Evolutionary conservation across 768 basidiomycete genomes (phyloP).

Genomic region (Serendipita sp.): DNA sequence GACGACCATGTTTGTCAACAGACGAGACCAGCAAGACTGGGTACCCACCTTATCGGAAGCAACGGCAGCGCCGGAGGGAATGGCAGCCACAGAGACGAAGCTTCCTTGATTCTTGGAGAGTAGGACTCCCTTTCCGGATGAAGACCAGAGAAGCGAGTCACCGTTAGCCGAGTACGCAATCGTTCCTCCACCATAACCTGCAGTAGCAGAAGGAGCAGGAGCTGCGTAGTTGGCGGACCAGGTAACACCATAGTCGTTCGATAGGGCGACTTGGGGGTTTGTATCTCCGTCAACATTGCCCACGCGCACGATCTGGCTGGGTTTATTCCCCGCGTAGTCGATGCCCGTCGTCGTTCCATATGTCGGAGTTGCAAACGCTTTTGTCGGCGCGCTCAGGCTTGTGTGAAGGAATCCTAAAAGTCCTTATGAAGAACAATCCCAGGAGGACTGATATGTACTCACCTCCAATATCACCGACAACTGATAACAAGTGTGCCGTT

Average conservation of each 20-base stretch:
- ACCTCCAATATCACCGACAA: conserved; percentile 40
- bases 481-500: conserved; percentile 35
- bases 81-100: conserved; percentile 34
- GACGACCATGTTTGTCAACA: background rate
- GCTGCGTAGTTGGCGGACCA: conserved; percentile 23
- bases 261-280: conserved; percentile 42
- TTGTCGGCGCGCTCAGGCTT: conserved; percentile 26
- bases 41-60: conserved; percentile 40
- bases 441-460: conserved; percentile 6
- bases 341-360: conserved; percentile 30
- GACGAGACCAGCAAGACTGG: background rate
- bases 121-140: conserved; percentile 25
- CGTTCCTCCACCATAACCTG: conserved; percentile 15
- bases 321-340: conserved; percentile 38
- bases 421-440: background rate
- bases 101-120: conserved; percentile 36
- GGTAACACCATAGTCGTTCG: conserved; percentile 35
- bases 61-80: conserved; percentile 39
- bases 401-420: conserved; percentile 33
- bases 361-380: conserved; percentile 29
- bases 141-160: conserved; percentile 40
- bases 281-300: conserved; percentile 13
- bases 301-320: conserved; percentile 32
- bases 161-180: conserved; percentile 36
- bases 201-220: conserved; percentile 17